Percentiles rank a stretch among this genome's conserved stretches.
Evolutionary conservation across 2,329 filamentous ascomycete genomes (phyloP).

Genomic region (Ophiostoma sp.): DNA sequence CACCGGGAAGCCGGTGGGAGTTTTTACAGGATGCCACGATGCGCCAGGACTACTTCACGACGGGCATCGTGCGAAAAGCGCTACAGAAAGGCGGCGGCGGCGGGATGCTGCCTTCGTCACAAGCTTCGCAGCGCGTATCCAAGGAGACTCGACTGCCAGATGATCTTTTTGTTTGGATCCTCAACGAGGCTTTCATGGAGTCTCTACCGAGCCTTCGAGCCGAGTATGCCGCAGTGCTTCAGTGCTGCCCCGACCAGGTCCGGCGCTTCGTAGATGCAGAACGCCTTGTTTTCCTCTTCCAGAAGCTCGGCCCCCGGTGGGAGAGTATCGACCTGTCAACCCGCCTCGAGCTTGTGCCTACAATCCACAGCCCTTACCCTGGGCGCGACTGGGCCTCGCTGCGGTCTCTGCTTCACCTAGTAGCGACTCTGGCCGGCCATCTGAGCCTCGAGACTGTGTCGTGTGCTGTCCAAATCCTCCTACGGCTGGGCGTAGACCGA

Average conservation of each 20-base stretch:
- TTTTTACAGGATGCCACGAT: constrained; percentile 45
- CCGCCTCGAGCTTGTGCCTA: constrained; percentile 25
- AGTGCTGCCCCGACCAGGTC: constrained; percentile 34
- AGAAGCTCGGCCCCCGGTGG: constrained; percentile 50
- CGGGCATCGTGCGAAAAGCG: constrained; percentile 56
- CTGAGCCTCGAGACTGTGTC: constrained; percentile 35
- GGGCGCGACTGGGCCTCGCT: constrained; percentile 44
- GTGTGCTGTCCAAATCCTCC: constrained; percentile 43
- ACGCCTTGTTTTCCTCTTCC: constrained; percentile 50
- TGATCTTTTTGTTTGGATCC: constrained; percentile 61
- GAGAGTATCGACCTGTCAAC: constrained; percentile 36
- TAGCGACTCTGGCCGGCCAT: constrained; percentile 36
- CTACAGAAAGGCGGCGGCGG: constrained; percentile 29
- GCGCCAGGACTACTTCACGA: constrained; percentile 55
- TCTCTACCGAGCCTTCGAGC: constrained; percentile 47
- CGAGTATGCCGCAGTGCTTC: constrained; percentile 55
- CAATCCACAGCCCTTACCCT: constrained; percentile 28
- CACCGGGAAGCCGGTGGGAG: constrained; percentile 39
- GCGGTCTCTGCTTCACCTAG: constrained; percentile 40
- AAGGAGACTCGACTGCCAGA: constrained; percentile 46
- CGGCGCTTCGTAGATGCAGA: constrained; percentile 43
- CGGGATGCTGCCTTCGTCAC: neutral
- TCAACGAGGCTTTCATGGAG: constrained; percentile 55
- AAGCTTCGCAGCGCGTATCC: neutral
- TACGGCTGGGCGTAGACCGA: constrained; percentile 52